Conservation (phyloP, 352 stramenopile genomes). For the Phytophthora foliorum region DNA sequence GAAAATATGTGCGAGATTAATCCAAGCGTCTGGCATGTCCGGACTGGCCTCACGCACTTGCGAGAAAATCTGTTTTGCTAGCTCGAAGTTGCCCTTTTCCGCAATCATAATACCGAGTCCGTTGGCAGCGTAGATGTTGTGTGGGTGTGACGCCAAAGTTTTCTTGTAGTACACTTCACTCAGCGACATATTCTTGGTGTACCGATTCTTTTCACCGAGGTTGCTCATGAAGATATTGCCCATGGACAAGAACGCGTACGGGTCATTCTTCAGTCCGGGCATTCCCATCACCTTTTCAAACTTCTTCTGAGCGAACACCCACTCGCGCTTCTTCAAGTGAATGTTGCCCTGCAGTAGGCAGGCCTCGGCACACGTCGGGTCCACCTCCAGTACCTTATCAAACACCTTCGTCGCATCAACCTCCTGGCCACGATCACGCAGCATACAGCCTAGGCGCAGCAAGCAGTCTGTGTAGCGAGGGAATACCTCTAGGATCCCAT, state of each 20-base stretch:
- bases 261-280: constrained; percentile 95
- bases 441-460: constrained; percentile 94
- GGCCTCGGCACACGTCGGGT: constrained; percentile 93
- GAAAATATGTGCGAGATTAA: constrained; percentile 98
- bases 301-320: constrained; percentile 95
- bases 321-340: constrained; percentile 95
- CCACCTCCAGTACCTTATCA: constrained; percentile 93
- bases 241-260: constrained; percentile 97
- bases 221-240: constrained; percentile 99
- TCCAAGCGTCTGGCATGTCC: constrained; percentile 96
- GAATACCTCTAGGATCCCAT: constrained; percentile 93
- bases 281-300: constrained; percentile 96
- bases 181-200: constrained; percentile 97
- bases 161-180: constrained; percentile 97
- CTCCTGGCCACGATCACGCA: constrained; percentile 94
- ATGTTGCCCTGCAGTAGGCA: constrained; percentile 97
- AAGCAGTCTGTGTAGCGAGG: constrained; percentile 96
- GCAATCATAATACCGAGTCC: constrained; percentile 98
- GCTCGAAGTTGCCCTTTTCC: constrained; percentile 97
- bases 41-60: constrained; percentile 96
- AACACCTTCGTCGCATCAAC: constrained; percentile 91
- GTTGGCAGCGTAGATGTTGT: constrained; percentile 97
- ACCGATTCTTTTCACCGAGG: constrained; percentile 94
- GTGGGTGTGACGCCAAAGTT: constrained; percentile 93
- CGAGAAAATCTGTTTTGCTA: constrained; percentile 97